Evolutionary conservation across 164 flowering plant genomes (phyloP).

Genomic region (Platanus orientalis): DNA sequence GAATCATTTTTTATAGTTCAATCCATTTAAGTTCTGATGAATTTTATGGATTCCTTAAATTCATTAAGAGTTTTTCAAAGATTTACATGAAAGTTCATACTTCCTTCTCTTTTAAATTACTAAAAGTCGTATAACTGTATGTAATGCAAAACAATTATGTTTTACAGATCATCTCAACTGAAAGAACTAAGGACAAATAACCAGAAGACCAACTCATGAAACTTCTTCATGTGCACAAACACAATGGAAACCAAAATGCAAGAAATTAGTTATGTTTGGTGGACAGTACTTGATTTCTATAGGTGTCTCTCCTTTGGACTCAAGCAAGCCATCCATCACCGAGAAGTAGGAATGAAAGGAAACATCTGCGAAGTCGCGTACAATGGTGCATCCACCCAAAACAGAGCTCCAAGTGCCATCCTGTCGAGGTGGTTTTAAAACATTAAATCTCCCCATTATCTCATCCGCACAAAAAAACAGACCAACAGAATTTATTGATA

Average conservation of each 20-base stretch:
- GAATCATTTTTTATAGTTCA: too few species aligned
- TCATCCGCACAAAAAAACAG: background rate
- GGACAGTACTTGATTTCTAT: conserved; percentile 20
- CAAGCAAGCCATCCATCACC: conserved; percentile 23
- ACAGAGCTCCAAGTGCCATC: conserved; percentile 25
- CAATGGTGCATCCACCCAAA: conserved; percentile 17
- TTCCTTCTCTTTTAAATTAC: too few species aligned
- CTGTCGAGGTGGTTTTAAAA: background rate
- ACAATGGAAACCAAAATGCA: background rate
- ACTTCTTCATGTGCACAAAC: background rate
- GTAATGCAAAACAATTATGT: background rate
- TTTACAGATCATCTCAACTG: background rate
- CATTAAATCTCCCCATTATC: background rate
- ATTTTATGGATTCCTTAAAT: too few species aligned
- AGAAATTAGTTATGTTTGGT: background rate
- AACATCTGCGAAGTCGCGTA: conserved; percentile 23
- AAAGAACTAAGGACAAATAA: background rate
- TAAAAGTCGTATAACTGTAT: background rate
- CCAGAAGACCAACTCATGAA: background rate
- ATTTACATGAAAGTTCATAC: background rate
- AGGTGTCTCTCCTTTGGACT: conserved; percentile 9
- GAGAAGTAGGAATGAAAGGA: conserved; percentile 22
- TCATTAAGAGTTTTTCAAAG: background rate
- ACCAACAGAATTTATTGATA: background rate
- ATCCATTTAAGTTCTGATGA: too few species aligned